Percentiles rank a stretch among this genome's conserved stretches.
These are phyloP conservation scores for Poa pratensis DNA, from an alignment of 176 grass and related monocot genomes.

Conservation along the genomic window DNA sequence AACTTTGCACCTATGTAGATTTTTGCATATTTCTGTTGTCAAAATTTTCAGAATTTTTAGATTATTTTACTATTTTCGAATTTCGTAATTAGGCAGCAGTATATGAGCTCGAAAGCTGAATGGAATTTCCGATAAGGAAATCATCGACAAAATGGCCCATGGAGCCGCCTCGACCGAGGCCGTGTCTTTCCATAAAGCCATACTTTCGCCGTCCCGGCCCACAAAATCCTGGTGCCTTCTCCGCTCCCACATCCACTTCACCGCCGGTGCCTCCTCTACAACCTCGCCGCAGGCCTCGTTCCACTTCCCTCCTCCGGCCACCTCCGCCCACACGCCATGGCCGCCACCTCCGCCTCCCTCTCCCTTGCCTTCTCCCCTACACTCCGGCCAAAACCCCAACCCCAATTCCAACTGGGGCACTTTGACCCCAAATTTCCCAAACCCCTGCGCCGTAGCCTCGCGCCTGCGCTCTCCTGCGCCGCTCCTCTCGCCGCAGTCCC, in stretches of 20 bases:
- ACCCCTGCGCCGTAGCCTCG: constrained; percentile 33
- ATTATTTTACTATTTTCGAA: no score
- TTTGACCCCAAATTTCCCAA: background rate
- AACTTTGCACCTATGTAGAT: no score
- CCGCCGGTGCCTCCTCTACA: background rate
- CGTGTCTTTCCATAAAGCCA: background rate
- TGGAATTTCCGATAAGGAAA: no score
- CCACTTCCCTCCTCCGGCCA: background rate
- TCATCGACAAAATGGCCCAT: no score
- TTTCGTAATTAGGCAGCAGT: no score
- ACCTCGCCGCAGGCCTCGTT: background rate
- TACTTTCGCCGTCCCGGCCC: background rate
- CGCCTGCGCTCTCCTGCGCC: constrained; percentile 4
- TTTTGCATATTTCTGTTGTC: no score
- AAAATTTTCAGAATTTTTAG: no score
- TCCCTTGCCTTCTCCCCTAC: constrained; percentile 39
- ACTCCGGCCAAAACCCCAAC: constrained; percentile 5
- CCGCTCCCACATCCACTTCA: constrained; percentile 15
- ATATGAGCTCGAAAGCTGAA: no score
- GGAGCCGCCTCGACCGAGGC: no score
- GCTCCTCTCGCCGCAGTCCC: constrained; percentile 20
- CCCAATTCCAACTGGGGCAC: background rate
- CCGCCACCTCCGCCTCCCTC: constrained; percentile 40
- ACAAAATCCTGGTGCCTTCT: background rate
- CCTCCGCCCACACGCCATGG: constrained; percentile 38